Conservation (phyloP, 2,329 filamentous ascomycete species). For the Cordyceps cateniannulata region DNA sequence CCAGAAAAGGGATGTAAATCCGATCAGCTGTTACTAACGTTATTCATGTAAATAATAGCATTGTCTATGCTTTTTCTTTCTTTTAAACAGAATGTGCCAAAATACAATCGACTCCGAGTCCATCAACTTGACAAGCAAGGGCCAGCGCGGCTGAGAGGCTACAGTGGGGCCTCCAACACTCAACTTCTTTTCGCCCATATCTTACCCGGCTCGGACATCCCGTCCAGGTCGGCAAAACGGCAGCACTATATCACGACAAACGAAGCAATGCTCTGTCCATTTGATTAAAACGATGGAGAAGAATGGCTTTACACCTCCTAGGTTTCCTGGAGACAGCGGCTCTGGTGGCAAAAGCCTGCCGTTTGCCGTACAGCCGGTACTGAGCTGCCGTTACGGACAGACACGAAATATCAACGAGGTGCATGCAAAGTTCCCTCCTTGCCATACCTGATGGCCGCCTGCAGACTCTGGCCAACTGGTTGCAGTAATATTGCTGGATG, state of each 20-base stretch:
- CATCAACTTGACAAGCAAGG: background rate
- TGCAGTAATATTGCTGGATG: too few species aligned
- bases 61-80: too few species aligned
- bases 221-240: slow-evolving; percentile 6
- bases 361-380: background rate
- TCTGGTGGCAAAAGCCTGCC: background rate
- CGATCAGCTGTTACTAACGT: too few species aligned
- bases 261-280: background rate
- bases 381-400: too few species aligned
- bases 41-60: too few species aligned
- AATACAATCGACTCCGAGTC: background rate
- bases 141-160: background rate
- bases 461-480: too few species aligned
- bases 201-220: background rate
- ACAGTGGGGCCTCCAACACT: background rate
- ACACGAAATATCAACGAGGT: background rate
- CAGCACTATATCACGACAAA: background rate
- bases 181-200: background rate
- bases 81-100: too few species aligned
- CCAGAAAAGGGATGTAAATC: too few species aligned
- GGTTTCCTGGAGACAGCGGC: background rate
- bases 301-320: background rate
- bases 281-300: too few species aligned
- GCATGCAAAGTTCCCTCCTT: background rate
- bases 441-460: too few species aligned